Evolutionary conservation across 179 eudicot genomes (phyloP), one percentile per base, ranked within the genome.

Genomic region (Dionaea muscipula): DNA sequence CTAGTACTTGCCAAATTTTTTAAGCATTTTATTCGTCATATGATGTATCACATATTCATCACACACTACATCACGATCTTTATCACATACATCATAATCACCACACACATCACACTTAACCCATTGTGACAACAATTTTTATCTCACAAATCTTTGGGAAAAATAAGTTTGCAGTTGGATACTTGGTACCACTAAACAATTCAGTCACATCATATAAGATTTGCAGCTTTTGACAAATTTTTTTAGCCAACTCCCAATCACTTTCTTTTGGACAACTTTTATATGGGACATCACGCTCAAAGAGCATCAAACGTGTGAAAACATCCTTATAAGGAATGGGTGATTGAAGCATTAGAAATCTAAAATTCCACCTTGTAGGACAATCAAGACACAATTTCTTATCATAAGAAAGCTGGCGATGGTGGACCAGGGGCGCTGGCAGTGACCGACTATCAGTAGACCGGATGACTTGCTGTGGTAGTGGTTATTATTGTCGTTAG

Each of bases 191-290:
- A 8, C 37, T 62, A 38, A 57, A 67, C 8, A 55, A 23, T 15
- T 56, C 31, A 2, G 62, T 58, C 0, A 47, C 31, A 31, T 43
- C 26, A 26, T 57, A 31, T 58, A 66, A 72, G 0, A 53, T 5
- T 7, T 66, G 46, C 44, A 72, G 43, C 26, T 49, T 62, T 3
- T 21, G 56, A 67, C 68, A 62, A 47, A 72, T 16, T 7, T 61
- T 38, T 38, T 23, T n/a, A 15, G 61, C 68, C 15, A 19, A 14
- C 0, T n/a, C 15, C 62, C 76, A 66, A 16, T 65, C 67, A 3
- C 51, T 28, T 2, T 63, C 64, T 10, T n/a, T 36, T 25, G 65
- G 65, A 8, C 39, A 18, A n/a, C 35, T 20, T 14, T 6, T 17
- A 54, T 45, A 55, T n/a, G 24, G 26, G 11, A 15, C 47, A 13